Percentiles rank a stretch among this genome's conserved stretches.
Conservation (phyloP, 352 stramenopile genomes). For the Pythium phragmiticola region DNA sequence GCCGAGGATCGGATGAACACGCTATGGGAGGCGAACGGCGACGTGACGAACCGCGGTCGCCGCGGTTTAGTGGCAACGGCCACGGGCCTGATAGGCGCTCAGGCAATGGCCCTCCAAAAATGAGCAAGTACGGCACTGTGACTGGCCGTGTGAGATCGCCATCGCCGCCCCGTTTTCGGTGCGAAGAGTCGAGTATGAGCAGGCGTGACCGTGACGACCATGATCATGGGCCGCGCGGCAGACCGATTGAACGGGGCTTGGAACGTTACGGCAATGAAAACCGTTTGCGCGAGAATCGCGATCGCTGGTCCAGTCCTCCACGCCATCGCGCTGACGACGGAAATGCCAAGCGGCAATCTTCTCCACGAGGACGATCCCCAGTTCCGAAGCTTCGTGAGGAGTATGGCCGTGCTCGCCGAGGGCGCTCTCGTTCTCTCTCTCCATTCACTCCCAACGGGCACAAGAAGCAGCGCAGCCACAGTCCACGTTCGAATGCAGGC, state of each 20-base stretch:
- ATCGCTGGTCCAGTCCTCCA: background rate
- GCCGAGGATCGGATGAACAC: background rate
- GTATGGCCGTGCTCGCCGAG: background rate
- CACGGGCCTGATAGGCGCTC: background rate
- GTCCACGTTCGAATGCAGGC: background rate
- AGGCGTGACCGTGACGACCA: background rate
- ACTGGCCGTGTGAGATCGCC: constrained; percentile 2
- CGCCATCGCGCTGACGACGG: background rate
- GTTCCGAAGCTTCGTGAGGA: background rate
- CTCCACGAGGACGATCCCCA: constrained; percentile 5
- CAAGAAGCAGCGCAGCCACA: constrained; percentile 18
- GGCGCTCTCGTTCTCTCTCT: constrained; percentile 11
- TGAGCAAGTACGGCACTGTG: constrained; percentile 23
- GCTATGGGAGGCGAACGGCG: too few relatives aligned
- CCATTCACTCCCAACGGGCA: constrained; percentile 4
- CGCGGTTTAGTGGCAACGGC: background rate
- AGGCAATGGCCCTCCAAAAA: background rate
- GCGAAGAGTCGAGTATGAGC: background rate
- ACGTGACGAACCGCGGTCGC: constrained; percentile 4
- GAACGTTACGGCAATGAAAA: constrained; percentile 14
- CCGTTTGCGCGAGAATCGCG: background rate
- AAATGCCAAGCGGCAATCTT: background rate
- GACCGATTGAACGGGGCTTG: background rate
- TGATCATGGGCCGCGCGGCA: background rate
- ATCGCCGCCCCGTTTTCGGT: constrained; percentile 7